phyloP scores from a whole-genome alignment of 2,329 filamentous ascomycete species.

The Scolecobasidium constrictum region DNA sequence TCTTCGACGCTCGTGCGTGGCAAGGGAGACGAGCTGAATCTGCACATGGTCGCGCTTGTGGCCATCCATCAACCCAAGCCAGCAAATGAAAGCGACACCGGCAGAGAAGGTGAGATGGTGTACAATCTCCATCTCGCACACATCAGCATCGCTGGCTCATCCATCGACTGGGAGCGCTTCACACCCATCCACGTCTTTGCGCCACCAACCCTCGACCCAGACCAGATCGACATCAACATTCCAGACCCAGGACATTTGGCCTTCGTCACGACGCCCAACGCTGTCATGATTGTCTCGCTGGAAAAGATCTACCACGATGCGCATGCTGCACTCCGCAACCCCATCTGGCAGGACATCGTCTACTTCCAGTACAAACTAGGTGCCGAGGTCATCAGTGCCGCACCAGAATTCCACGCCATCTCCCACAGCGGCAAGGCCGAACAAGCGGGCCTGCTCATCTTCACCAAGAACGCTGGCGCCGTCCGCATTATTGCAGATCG shows the following conservation, averaged over 20 bases:
- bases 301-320: background rate
- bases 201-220: background rate
- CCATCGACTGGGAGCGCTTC: constrained; percentile 61
- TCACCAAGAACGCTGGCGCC: constrained; percentile 47
- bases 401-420: constrained; percentile 31
- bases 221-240: constrained; percentile 45
- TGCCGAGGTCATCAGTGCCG: constrained; percentile 39
- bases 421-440: constrained; percentile 12
- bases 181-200: constrained; percentile 4
- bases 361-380: constrained; percentile 53
- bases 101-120: too few species aligned
- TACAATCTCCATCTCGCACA: background rate
- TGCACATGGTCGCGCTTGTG: background rate
- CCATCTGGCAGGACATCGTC: constrained; percentile 76
- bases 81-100: background rate
- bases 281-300: constrained; percentile 69
- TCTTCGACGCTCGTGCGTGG: background rate
- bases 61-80: too few species aligned
- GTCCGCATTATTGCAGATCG: constrained; percentile 43
- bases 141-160: constrained; percentile 25
- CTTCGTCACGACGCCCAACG: constrained; percentile 69
- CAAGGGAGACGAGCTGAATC: background rate
- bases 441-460: constrained; percentile 36
- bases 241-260: constrained; percentile 71
- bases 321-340: background rate